These are phyloP conservation scores for Trametopsis cervina DNA, from an alignment of 768 basidiomycete genomes.

Conservation along the genomic window DNA sequence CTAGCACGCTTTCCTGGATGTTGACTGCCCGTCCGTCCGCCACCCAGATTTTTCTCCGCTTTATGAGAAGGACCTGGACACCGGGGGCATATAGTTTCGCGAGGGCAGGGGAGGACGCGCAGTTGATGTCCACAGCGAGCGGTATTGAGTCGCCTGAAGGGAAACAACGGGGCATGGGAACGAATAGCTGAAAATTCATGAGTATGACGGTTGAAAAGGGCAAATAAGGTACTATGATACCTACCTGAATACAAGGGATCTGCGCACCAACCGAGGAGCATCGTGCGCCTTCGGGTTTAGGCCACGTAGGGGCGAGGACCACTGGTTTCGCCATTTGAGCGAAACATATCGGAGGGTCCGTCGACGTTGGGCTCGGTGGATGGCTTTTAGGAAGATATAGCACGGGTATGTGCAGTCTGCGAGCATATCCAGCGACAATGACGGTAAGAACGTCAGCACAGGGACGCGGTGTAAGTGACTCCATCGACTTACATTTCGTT, in stretches of 20 bases:
- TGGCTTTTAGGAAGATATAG: conserved; percentile 39
- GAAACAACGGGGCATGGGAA: conserved; percentile 30
- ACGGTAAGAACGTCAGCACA: no score
- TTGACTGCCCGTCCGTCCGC: conserved; percentile 18
- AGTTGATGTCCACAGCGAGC: conserved; percentile 31
- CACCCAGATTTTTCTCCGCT: conserved; percentile 26
- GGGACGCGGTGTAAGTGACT: no score
- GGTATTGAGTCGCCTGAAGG: conserved; percentile 36
- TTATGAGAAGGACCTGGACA: conserved; percentile 31
- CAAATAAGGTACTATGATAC: neutral
- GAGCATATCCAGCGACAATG: neutral
- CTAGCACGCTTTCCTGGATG: conserved; percentile 23
- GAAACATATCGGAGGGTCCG: no score
- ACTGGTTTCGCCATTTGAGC: no score
- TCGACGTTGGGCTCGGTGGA: conserved; percentile 28
- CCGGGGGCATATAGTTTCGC: conserved; percentile 28
- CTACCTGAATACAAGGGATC: conserved; percentile 7
- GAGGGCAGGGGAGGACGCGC: conserved; percentile 30
- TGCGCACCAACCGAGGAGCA: conserved; percentile 3
- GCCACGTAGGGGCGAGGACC: conserved; percentile 14
- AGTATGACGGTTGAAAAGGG: no score
- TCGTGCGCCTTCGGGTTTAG: conserved; percentile 9
- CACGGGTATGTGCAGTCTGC: conserved; percentile 25
- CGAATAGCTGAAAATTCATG: conserved; percentile 25
- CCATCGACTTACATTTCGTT: conserved; percentile 33